phyloP scores from a whole-genome alignment of 1,139 yeast genomes.

The Hemisphaericaspora xylanilytica region DNA sequence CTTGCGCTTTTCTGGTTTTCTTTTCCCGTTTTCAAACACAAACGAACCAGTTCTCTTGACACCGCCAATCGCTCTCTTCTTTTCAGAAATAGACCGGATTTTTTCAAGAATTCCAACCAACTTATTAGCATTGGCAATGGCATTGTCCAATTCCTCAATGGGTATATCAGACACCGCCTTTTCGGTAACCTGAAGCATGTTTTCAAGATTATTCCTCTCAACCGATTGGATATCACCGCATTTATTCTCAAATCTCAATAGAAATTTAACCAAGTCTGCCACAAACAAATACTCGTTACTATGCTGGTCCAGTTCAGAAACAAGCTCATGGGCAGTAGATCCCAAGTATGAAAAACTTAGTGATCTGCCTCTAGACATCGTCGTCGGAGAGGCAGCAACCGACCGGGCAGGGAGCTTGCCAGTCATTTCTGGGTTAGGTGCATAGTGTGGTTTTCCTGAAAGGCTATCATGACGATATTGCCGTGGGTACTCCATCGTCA shows the following conservation, averaged over 20 bases:
- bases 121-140: slow-evolving; percentile 9
- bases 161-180: slow-evolving; percentile 8
- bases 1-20: slow-evolving; percentile 2
- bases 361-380: slow-evolving; percentile 9
- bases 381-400: slow-evolving; percentile 7
- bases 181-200: slow-evolving; percentile 4
- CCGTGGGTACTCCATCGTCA: neutral
- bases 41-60: slow-evolving; percentile 4
- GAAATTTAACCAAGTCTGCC: slow-evolving; percentile 12
- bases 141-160: slow-evolving; percentile 11
- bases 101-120: slow-evolving; percentile 11
- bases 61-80: neutral
- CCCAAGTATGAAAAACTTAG: slow-evolving; percentile 5
- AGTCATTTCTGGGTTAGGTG: neutral
- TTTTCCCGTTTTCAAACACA: slow-evolving; percentile 8
- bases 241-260: slow-evolving; percentile 12
- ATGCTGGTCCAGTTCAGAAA: slow-evolving; percentile 1
- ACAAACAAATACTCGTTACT: slow-evolving; percentile 8
- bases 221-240: slow-evolving; percentile 9
- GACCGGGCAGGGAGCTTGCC: too few relatives aligned
- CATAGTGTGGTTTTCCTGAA: neutral
- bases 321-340: slow-evolving; percentile 1
- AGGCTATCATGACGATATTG: slow-evolving; percentile 2
- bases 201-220: neutral
- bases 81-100: slow-evolving; percentile 7